phyloP scores from a whole-genome alignment of 208 protist genomes.

The Naegleria gruberi region DNA sequence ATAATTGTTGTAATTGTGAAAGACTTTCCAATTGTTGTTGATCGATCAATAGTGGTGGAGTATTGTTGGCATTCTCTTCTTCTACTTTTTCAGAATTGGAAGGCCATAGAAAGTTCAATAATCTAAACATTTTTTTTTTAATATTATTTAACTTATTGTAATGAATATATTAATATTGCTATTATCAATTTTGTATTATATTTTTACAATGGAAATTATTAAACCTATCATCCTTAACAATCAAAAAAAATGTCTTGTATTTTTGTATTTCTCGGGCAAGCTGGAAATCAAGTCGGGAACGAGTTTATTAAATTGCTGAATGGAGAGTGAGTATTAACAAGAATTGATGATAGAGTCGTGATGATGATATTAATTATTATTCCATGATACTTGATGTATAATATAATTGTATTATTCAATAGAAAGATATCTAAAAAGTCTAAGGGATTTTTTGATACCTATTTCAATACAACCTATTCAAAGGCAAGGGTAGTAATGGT shows the following conservation, averaged over 20 bases:
- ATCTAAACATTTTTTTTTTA: too few species aligned
- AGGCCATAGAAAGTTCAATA: too few species aligned
- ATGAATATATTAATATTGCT: too few species aligned
- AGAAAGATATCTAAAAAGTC: conserved; percentile 15
- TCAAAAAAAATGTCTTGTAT: conserved; percentile 34
- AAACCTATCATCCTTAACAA: too few species aligned
- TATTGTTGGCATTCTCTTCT: too few species aligned
- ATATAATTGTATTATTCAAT: not conserved
- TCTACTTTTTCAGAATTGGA: too few species aligned
- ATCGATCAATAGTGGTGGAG: too few species aligned
- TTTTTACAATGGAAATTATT: too few species aligned
- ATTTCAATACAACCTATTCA: not conserved
- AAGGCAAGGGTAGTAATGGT: conserved; percentile 62
- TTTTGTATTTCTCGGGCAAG: conserved; percentile 62
- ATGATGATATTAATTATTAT: conserved; percentile 15
- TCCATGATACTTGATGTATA: not conserved
- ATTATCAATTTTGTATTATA: too few species aligned
- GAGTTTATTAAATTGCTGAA: conserved; percentile 57
- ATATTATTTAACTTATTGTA: too few species aligned
- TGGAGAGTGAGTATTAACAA: conserved; percentile 45
- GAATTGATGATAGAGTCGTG: conserved; percentile 33
- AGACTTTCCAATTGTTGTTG: too few species aligned
- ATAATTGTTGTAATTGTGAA: too few species aligned
- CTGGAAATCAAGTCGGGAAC: conserved; percentile 75
- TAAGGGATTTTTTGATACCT: not conserved